Conservation (phyloP, 148 eudicot species). For the Rhododendron kiyosumense region DNA sequence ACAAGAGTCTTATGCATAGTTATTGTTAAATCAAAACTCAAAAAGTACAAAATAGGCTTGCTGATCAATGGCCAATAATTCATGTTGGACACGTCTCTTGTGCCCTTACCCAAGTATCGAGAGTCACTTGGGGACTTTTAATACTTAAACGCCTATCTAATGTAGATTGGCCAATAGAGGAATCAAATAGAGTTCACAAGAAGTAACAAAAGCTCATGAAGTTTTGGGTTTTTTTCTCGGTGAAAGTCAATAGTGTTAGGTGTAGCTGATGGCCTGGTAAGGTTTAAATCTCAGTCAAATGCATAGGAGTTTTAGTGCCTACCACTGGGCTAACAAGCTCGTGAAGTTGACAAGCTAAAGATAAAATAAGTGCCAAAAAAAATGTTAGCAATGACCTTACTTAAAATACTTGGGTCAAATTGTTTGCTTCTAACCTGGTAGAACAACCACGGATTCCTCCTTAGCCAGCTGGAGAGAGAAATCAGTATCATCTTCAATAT, state of each 20-base stretch:
- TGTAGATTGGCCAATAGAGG: not conserved
- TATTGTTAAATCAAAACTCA: not conserved
- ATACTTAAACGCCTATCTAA: not conserved
- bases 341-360: not conserved
- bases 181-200: not conserved
- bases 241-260: not conserved
- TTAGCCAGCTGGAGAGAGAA: slow-evolving; percentile 62
- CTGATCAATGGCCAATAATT: not conserved
- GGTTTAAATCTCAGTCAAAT: not conserved
- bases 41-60: not conserved
- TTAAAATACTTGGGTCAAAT: not conserved
- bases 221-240: not conserved
- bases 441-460: slow-evolving; percentile 43
- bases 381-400: not conserved
- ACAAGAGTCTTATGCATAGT: not conserved
- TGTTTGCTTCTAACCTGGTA: slow-evolving; percentile 33
- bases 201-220: not conserved
- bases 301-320: not conserved
- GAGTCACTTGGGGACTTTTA: not conserved
- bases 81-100: not conserved
- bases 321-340: not conserved
- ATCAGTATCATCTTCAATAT: slow-evolving; percentile 50
- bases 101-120: not conserved
- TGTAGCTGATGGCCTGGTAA: too few species aligned
- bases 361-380: not conserved